Percentiles rank a stretch among this genome's conserved stretches.
Evolutionary conservation across 768 basidiomycete genomes (phyloP).

Genomic region (Cubamyces sp.): DNA sequence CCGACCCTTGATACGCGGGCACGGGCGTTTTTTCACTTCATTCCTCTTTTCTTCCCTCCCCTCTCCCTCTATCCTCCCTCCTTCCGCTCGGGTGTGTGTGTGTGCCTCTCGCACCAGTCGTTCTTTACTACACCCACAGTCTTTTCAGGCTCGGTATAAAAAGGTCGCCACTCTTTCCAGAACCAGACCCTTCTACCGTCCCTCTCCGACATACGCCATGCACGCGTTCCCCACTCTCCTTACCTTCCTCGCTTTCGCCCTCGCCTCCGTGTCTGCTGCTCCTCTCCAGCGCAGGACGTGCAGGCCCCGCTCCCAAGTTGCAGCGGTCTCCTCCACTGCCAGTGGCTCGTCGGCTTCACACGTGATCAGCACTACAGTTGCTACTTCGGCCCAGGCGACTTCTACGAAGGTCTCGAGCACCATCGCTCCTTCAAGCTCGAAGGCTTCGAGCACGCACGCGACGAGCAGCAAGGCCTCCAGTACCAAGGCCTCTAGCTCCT

Average conservation of each 20-base stretch:
- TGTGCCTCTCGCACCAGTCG: slow-evolving; percentile 22
- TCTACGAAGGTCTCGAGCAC: slow-evolving; percentile 2
- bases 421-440: not conserved
- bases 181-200: not conserved
- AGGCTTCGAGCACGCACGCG: not conserved
- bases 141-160: slow-evolving; percentile 19
- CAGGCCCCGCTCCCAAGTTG: slow-evolving; percentile 6
- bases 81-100: slow-evolving; percentile 2
- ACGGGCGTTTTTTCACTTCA: slow-evolving; percentile 1
- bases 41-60: not conserved
- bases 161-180: slow-evolving; percentile 14
- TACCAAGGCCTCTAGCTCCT: not conserved
- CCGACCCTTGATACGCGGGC: slow-evolving; percentile 8
- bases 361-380: not conserved
- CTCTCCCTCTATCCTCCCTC: slow-evolving; percentile 5
- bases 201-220: slow-evolving; percentile 11
- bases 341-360: not conserved
- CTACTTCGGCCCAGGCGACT: not conserved
- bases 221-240: slow-evolving; percentile 22
- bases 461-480: not conserved
- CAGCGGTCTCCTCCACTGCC: slow-evolving; percentile 8
- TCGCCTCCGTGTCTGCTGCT: slow-evolving; percentile 19
- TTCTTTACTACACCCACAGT: slow-evolving; percentile 22
- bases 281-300: slow-evolving; percentile 16
- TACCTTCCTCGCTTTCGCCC: slow-evolving; percentile 17